phyloP scores from a whole-genome alignment of 2,329 filamentous ascomycete species.

The Stagonosporopsis tanaceti region DNA sequence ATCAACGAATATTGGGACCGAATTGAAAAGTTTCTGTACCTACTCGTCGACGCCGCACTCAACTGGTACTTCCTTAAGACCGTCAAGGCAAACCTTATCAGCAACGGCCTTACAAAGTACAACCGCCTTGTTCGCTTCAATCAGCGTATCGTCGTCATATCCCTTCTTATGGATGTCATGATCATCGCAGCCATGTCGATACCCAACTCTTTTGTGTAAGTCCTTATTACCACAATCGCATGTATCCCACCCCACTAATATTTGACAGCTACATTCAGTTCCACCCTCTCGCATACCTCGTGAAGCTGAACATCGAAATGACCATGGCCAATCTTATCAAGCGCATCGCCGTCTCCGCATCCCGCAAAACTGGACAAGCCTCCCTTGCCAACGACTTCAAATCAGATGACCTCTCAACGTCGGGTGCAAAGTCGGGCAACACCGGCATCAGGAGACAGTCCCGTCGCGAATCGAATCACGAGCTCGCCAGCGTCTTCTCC shows the following conservation, averaged over 20 bases:
- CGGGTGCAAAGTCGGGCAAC: conserved; percentile 19
- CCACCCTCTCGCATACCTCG: conserved; percentile 59
- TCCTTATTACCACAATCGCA: background rate
- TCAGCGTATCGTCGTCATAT: conserved; percentile 58
- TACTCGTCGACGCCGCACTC: conserved; percentile 47
- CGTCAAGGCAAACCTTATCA: conserved; percentile 58
- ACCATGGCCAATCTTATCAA: conserved; percentile 61
- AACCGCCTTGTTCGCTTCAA: conserved; percentile 60
- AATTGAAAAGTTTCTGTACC: conserved; percentile 49
- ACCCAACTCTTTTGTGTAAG: conserved; percentile 56
- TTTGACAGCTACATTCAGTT: conserved; percentile 56
- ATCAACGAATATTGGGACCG: conserved; percentile 52
- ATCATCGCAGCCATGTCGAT: conserved; percentile 59
- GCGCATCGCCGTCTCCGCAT: conserved; percentile 45
- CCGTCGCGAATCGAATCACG: conserved; percentile 31
- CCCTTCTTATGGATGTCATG: conserved; percentile 60
- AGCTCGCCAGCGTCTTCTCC: conserved; percentile 35
- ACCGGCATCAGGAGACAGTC: conserved; percentile 9
- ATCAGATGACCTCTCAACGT: conserved; percentile 37
- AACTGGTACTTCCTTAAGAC: conserved; percentile 53
- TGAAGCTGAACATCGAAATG: conserved; percentile 63
- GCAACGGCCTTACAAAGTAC: conserved; percentile 61
- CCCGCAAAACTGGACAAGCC: conserved; percentile 37
- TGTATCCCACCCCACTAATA: conserved; percentile 1
- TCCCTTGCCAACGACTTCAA: conserved; percentile 41